Percentiles rank a stretch among this genome's conserved stretches.
Evolutionary conservation across 768 basidiomycete species (phyloP).

Genomic region (Mycena rebaudengoi): DNA sequence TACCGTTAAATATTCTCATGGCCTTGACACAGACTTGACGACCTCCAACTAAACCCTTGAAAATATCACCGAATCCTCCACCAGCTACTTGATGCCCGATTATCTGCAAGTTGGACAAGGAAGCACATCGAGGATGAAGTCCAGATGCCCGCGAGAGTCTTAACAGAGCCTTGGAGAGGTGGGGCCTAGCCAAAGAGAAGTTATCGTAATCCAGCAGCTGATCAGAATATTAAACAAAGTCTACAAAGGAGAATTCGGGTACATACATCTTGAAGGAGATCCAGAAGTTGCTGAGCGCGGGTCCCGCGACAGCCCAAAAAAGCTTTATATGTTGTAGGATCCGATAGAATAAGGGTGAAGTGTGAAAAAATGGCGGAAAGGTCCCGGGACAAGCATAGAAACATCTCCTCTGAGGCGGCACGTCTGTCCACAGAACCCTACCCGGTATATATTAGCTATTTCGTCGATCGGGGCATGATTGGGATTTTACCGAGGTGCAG

Average conservation of each 20-base stretch:
- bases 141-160: background rate
- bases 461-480: no score
- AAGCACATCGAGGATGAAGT: background rate
- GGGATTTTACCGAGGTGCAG: no score
- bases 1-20: background rate
- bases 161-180: background rate
- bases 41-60: background rate
- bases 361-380: background rate
- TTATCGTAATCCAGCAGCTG: background rate
- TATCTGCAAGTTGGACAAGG: background rate
- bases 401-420: background rate
- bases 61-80: background rate
- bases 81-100: background rate
- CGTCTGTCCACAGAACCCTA: background rate
- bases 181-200: background rate
- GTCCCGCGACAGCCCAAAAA: background rate
- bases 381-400: background rate
- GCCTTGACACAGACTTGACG: background rate
- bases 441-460: background rate
- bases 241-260: no score
- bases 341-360: background rate
- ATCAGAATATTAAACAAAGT: no score
- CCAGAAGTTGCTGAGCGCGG: background rate
- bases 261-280: slow-evolving; percentile 1
- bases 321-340: background rate